Conservation (phyloP, 2,329 filamentous ascomycete species). For the Keithomyces neogunnii region DNA sequence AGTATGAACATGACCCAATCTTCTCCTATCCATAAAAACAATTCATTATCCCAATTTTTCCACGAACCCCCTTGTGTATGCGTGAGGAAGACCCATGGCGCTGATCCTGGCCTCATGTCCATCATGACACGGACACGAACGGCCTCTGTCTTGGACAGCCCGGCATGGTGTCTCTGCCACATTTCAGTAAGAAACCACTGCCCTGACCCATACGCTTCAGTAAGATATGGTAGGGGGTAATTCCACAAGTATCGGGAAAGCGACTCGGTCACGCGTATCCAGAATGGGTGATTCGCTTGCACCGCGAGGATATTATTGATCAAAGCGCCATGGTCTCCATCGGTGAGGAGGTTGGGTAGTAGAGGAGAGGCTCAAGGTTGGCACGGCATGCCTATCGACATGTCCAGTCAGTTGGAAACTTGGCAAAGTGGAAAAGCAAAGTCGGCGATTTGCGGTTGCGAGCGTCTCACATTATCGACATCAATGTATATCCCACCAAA, state of each 20-base stretch:
- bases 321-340: constrained; percentile 6
- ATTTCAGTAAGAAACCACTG: constrained; percentile 7
- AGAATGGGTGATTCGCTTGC: constrained; percentile 8
- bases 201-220: constrained; percentile 4
- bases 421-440: too few relatives aligned
- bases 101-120: constrained; percentile 4
- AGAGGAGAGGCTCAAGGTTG: constrained; percentile 8
- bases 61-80: constrained; percentile 5
- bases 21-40: constrained; percentile 4
- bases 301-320: constrained; percentile 7
- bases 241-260: neutral
- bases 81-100: constrained; percentile 8
- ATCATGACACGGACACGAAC: constrained; percentile 8
- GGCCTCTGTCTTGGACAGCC: neutral
- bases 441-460: too few relatives aligned
- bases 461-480: constrained; percentile 31
- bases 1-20: neutral
- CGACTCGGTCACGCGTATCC: constrained; percentile 6
- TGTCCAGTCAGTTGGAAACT: neutral
- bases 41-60: constrained; percentile 6
- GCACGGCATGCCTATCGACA: constrained; percentile 24
- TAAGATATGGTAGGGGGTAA: constrained; percentile 5
- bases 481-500: constrained; percentile 78
- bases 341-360: constrained; percentile 7
- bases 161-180: constrained; percentile 7